These are phyloP conservation scores for Monosporozyma yasuniensis DNA, from an alignment of 805 yeast species.

Conservation along the genomic window DNA sequence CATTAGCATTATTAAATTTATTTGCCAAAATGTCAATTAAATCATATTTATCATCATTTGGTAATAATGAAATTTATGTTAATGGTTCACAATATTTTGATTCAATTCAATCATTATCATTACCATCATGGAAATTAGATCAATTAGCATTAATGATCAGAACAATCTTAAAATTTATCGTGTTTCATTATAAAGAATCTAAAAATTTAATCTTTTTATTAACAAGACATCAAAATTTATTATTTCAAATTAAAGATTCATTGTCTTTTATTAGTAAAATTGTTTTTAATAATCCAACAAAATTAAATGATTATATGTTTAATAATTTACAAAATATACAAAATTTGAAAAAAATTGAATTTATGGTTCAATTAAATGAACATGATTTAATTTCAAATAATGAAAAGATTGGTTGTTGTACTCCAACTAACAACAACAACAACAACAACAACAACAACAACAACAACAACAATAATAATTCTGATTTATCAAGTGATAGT, in stretches of 20 bases:
- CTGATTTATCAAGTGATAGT: neutral
- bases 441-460: slow-evolving; percentile 2
- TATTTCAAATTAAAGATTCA: slow-evolving; percentile 23
- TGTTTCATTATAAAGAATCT: slow-evolving; percentile 44
- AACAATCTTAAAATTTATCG: slow-evolving; percentile 43
- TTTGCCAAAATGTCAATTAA: slow-evolving; percentile 25
- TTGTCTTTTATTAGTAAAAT: slow-evolving; percentile 16
- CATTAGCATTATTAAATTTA: slow-evolving; percentile 37
- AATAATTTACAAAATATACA: neutral
- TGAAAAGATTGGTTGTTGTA: neutral
- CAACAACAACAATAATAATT: neutral
- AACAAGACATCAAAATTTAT: slow-evolving; percentile 29
- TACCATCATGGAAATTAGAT: slow-evolving; percentile 40
- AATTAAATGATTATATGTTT: slow-evolving; percentile 1
- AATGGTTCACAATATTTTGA: slow-evolving; percentile 1
- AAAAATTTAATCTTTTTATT: slow-evolving; percentile 46
- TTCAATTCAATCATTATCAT: slow-evolving; percentile 6
- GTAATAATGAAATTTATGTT: slow-evolving; percentile 1
- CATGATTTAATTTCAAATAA: slow-evolving; percentile 4
- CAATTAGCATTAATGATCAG: slow-evolving; percentile 50
- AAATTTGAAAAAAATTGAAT: neutral
- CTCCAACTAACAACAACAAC: neutral
- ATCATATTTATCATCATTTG: slow-evolving; percentile 19
- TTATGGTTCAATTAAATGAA: neutral
- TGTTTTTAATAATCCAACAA: neutral